Evolutionary conservation across 257 asterid species (phyloP), one percentile per base, ranked within the genome.

Genomic region (Nicotiana knightiana): DNA sequence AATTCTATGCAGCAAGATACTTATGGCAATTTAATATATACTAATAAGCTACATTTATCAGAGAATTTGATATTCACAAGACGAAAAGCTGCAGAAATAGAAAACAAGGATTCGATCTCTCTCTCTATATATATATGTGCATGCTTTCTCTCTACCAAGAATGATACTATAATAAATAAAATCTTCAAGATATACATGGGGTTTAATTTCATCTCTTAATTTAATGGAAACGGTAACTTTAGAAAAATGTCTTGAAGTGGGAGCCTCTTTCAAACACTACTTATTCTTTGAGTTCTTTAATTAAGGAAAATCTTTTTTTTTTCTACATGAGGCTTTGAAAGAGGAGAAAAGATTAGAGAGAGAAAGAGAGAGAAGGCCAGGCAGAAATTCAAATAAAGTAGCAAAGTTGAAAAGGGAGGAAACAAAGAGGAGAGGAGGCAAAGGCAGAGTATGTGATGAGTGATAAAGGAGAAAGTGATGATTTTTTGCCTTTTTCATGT

Each of bases 361-460:
- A 51, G 48, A 24, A 84, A 86, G 81, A 55, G 85, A 86, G 85
- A 84, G 46, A 86, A 79, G 73, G 84, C 83, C 86, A 88, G 79
- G 88, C 87, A 84, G 87, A 82, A 89, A 86, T 88, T 87, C 89
- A 88, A 92, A 84, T 76, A 88, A 89, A 90, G 89, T 37, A 67
- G 80, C 65, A 86, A 81, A 83, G 83, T 61, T 79, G 80, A 83
- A 87, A 84, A 73, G 85, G 85, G 57, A 10, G 76, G 58, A 30
- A 62, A 68, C 61, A 55, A 84, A 84, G 83, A 80, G 67, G 82
- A 85, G 65, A 81, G 86, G 79, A 73, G 86, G 81, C 81, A 81
- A 86, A 73, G 86, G 81, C 81, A 81, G 87, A 77, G 33, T 83
- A 61, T 76, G 87, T 64, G 82, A 80, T 73, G 88, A 86, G 77